Base-by-base conservation (phyloP, 805 yeast genomes). In the Metschnikowia bowlesiae region DNA sequence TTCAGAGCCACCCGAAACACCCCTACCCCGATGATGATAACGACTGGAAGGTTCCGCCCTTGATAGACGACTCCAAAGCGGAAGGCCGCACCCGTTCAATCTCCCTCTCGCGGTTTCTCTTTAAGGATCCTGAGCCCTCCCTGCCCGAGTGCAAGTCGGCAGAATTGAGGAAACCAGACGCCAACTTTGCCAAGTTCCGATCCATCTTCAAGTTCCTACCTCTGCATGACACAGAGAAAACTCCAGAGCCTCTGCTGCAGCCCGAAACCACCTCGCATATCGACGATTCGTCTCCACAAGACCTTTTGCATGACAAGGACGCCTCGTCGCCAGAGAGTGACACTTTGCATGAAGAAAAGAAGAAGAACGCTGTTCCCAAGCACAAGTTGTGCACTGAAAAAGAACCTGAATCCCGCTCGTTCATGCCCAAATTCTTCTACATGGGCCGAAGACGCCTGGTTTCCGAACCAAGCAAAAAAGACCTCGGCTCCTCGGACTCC, bases 61-160 rank as follows among this genome's bases (percentile, higher is more conserved):
- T 45, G 13, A 37, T 52, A 30, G 58, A 42, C 4, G 45, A 32
- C 4, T n/a, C 38, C 35, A 48, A 51, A 14, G 41, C 31, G n/a
- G 33, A 34, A 5, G 37, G 46, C 11, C 32, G 39, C 11, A 56
- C 47, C 38, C 39, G 70, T 31, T 64, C 70, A 32, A 64, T 66
- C 3, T 64, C 70, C 35, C 44, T 68, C 35, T 50, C 68, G 13
- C 55, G 62, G 38, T 62, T 67, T 34, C 55, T 66, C 28, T 65
- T 64, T 49, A 62, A 55, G 47, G 62, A 62, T 33, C 59, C 62
- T n/a, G 59, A 51, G 34, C 36, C 50, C 14, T 8, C 31, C 26
- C 18, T n/a, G 29, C 44, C 44, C 11, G 44, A 41, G 10, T 31
- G 38, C 18, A 38, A 42, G 9, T n/a, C 32, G 8, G 42, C n/a